Evolutionary conservation across 441 rosid genomes (phyloP).

Genomic region (Populus tomentosa): DNA sequence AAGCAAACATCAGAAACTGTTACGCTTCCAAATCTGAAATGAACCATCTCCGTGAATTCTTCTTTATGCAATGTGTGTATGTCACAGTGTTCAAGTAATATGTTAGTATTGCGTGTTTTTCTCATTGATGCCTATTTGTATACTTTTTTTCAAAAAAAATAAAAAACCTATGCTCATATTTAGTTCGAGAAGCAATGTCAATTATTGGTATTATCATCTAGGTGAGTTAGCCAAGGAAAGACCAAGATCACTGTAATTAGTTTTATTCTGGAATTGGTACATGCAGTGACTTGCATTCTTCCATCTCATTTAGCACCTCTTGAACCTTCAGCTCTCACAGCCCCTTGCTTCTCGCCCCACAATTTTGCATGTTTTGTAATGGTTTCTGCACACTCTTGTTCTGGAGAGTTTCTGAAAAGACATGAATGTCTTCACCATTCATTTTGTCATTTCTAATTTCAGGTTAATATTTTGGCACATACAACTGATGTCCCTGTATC

Average conservation of each 20-base stretch:
- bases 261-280: not conserved
- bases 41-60: not conserved
- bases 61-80: not conserved
- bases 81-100: not conserved
- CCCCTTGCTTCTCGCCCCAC: not conserved
- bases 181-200: not conserved
- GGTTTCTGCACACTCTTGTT: slow-evolving; percentile 3
- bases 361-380: not conserved
- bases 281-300: not conserved
- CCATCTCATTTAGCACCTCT: not conserved
- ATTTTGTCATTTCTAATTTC: slow-evolving; percentile 29
- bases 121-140: not conserved
- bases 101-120: not conserved
- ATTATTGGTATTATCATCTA: not conserved
- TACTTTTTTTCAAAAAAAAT: not conserved
- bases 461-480: slow-evolving; percentile 92
- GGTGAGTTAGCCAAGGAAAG: not conserved
- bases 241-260: not conserved
- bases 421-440: not conserved
- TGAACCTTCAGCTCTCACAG: not conserved
- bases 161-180: not conserved
- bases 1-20: not conserved
- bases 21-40: not conserved
- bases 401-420: not conserved
- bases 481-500: slow-evolving; percentile 73